Conservation (phyloP, 495 filamentous ascomycete genomes). For the Penicillium ochrochloron region DNA sequence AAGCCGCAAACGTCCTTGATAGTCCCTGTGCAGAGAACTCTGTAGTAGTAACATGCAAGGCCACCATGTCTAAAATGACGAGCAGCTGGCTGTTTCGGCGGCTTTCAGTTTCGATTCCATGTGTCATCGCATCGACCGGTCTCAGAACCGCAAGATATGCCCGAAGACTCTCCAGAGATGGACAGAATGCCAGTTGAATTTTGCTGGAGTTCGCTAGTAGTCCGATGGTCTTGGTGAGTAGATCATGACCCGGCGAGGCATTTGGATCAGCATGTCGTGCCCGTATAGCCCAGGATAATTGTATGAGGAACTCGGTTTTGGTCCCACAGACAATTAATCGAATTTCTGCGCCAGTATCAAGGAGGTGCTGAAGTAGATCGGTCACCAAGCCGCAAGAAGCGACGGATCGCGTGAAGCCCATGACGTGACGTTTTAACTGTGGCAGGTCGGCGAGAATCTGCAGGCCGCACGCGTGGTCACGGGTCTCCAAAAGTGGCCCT, state of each 20-base stretch:
- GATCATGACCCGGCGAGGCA: slow-evolving; percentile 32
- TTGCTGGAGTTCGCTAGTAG: slow-evolving; percentile 68
- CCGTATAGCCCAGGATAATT: slow-evolving; percentile 42
- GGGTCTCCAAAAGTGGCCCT: neutral
- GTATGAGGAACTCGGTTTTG: slow-evolving; percentile 63
- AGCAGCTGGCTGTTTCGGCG: slow-evolving; percentile 45
- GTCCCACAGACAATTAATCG: slow-evolving; percentile 74
- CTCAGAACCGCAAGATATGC: slow-evolving; percentile 69
- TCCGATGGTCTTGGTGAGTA: slow-evolving; percentile 68
- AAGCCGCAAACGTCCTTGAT: slow-evolving; percentile 65
- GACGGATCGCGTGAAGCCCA: slow-evolving; percentile 32
- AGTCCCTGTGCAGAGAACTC: slow-evolving; percentile 88
- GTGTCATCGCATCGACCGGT: slow-evolving; percentile 1
- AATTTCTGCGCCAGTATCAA: slow-evolving; percentile 59
- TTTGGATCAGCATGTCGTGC: slow-evolving; percentile 23
- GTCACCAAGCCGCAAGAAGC: slow-evolving; percentile 37
- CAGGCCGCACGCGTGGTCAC: slow-evolving; percentile 2
- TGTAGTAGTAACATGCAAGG: slow-evolving; percentile 70
- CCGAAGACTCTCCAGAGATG: slow-evolving; percentile 75
- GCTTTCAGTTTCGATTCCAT: neutral
- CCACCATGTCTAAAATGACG: slow-evolving; percentile 67
- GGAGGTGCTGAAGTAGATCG: slow-evolving; percentile 66
- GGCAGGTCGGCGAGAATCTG: neutral
- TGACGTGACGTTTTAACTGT: slow-evolving; percentile 20
- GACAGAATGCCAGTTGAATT: slow-evolving; percentile 70